Percentiles rank a stretch among this genome's conserved stretches.
These are phyloP conservation scores for Malus hybrid DNA, from an alignment of 331 rosid species.

Conservation along the genomic window DNA sequence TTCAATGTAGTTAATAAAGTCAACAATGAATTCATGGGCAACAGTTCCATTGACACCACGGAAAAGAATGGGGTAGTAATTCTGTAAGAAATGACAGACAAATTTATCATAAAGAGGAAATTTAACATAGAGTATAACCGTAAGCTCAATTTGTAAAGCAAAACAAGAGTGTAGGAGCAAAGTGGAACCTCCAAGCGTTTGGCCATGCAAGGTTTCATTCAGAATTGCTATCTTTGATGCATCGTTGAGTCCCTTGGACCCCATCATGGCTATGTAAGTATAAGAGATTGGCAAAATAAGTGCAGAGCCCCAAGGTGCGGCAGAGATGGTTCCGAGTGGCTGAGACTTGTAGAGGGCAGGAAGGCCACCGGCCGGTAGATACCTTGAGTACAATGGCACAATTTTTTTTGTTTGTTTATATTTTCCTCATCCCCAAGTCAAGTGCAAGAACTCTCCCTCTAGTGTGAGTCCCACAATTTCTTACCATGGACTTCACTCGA, in stretches of 20 bases:
- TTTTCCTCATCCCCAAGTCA: neutral
- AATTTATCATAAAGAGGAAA: neutral
- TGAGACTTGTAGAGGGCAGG: constrained; percentile 72
- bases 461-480: neutral
- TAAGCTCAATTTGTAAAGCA: neutral
- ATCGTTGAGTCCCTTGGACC: constrained; percentile 86
- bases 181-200: constrained; percentile 86
- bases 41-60: constrained; percentile 98
- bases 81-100: constrained; percentile 30
- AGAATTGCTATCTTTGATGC: constrained; percentile 96
- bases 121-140: neutral
- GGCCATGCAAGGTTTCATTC: constrained; percentile 96
- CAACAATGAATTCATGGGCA: constrained; percentile 95
- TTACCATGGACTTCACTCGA: neutral
- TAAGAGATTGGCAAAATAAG: constrained; percentile 96
- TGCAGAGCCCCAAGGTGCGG: constrained; percentile 99
- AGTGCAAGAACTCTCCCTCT: neutral
- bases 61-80: constrained; percentile 79
- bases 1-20: constrained; percentile 8
- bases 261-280: constrained; percentile 98
- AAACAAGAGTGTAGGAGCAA: constrained; percentile 11
- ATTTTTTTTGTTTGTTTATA: no score
- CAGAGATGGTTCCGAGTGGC: constrained; percentile 91
- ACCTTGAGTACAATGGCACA: constrained; percentile 36
- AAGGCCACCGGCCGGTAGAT: constrained; percentile 70